Evolutionary conservation across 1,284 basidiomycete species (phyloP), one percentile per base, ranked within the genome.

Genomic region (Termitomyces sp.): DNA sequence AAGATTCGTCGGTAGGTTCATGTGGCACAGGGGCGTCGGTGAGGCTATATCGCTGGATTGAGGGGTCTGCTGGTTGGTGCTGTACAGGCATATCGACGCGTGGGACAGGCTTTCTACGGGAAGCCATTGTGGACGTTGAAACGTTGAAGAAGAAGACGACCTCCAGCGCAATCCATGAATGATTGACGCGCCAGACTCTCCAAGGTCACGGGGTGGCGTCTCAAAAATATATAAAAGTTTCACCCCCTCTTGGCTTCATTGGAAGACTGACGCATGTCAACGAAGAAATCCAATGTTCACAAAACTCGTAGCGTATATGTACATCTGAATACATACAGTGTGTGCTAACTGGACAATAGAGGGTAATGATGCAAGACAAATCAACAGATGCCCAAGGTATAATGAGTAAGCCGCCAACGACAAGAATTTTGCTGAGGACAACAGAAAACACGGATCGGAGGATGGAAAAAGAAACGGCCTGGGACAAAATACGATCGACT

Each of bases 21-120:
- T 50, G 42, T n/a, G 62, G 57, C 38, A 58, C 42, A 45, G 67
- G 64, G 7, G 61, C 54, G 52, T 73, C 70, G 13, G 67, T 66
- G 34, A 72, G 64, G 43, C 67, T 70, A 54, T 72, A 71, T 46
- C 69, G 67, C 40, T 58, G 61, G 31, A 72, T 50, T 34, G 62
- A 60, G 10, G 71, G 62, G 51, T 72, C 71, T 8, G 61, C 68
- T 34, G 61, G 60, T 31, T 67, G 63, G 54, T 50, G 57, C 30
- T 58, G 36, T 19, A 30, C 38, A n/a, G 49, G 33, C 21, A 45
- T 45, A n/a, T 44, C 26, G 26, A 38, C 31, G 26, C 45, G 39
- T 21, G 55, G 52, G 33, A 52, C 52, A 31, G 53, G 52, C 42
- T 58, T 61, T 48, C 60, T 59, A 17, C 54, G 60, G 5, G 58